phyloP scores from a whole-genome alignment of 2,329 filamentous ascomycete species.

The Colletotrichum nymphaeae region DNA sequence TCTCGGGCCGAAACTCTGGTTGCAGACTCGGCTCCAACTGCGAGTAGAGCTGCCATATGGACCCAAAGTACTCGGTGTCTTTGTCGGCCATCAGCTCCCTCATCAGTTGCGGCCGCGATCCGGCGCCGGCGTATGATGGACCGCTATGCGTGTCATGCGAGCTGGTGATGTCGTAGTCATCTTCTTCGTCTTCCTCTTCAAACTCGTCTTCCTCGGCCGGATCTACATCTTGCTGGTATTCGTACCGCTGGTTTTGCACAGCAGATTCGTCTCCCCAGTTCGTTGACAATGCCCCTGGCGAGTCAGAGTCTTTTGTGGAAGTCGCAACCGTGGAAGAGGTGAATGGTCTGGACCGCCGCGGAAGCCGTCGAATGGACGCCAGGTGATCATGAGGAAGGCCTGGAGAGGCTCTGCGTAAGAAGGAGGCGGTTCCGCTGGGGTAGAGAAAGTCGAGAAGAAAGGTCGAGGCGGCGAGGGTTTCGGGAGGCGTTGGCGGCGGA shows the following conservation, averaged over 20 bases:
- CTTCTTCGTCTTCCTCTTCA: neutral
- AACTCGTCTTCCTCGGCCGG: neutral
- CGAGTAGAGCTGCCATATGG: conserved; percentile 57
- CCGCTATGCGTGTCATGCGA: conserved; percentile 22
- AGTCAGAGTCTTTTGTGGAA: neutral
- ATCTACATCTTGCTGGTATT: neutral
- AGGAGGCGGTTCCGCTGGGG: conserved; percentile 55
- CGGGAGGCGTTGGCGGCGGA: conserved; percentile 38
- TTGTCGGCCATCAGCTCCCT: conserved; percentile 40
- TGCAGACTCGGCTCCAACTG: conserved; percentile 48
- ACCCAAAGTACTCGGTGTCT: conserved; percentile 47
- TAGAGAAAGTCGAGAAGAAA: conserved; percentile 69
- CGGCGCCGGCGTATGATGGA: conserved; percentile 19
- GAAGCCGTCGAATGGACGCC: conserved; percentile 31
- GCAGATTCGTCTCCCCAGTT: neutral
- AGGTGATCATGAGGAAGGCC: conserved; percentile 33
- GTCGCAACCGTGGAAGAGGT: conserved; percentile 38
- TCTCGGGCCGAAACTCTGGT: conserved; percentile 41
- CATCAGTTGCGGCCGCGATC: conserved; percentile 34
- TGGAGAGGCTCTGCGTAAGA: conserved; percentile 51
- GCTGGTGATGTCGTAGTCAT: neutral
- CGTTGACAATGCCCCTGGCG: neutral
- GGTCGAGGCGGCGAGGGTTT: conserved; percentile 55
- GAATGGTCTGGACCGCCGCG: conserved; percentile 39
- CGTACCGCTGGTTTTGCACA: neutral